phyloP scores from a whole-genome alignment of 768 basidiomycete species.

The Amanita rimosa region DNA sequence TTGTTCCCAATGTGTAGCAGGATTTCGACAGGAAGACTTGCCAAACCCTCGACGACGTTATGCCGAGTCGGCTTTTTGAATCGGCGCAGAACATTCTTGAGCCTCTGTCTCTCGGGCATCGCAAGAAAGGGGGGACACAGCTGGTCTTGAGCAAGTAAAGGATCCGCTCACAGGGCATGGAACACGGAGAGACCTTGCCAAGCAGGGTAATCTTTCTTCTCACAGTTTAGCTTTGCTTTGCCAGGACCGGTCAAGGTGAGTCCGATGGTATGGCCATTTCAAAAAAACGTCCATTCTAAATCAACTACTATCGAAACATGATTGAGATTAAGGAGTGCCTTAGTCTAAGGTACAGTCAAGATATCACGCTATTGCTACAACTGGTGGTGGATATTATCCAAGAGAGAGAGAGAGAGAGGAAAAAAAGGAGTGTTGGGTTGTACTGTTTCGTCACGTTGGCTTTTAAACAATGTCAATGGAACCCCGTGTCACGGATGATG shows the following conservation, averaged over 20 bases:
- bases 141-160: background rate
- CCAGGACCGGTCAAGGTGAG: too few relatives aligned
- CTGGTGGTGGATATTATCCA: background rate
- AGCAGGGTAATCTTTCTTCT: too few relatives aligned
- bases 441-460: background rate
- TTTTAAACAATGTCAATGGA: conserved; percentile 4
- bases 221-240: too few relatives aligned
- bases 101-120: background rate
- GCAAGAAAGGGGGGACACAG: background rate
- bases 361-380: conserved; percentile 3
- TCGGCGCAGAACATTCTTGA: background rate
- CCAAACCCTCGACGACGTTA: background rate
- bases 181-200: too few relatives aligned
- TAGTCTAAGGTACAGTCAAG: background rate
- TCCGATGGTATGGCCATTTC: too few relatives aligned
- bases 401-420: background rate
- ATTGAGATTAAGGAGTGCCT: background rate
- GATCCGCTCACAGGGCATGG: too few relatives aligned
- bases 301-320: background rate
- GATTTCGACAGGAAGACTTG: conserved; percentile 1
- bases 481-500: background rate
- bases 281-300: too few relatives aligned
- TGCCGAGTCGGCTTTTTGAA: background rate
- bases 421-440: background rate
- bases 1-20: background rate